These are phyloP conservation scores for Alternaria gansuensis DNA, from an alignment of 2,329 filamentous ascomycete species.

Conservation along the genomic window DNA sequence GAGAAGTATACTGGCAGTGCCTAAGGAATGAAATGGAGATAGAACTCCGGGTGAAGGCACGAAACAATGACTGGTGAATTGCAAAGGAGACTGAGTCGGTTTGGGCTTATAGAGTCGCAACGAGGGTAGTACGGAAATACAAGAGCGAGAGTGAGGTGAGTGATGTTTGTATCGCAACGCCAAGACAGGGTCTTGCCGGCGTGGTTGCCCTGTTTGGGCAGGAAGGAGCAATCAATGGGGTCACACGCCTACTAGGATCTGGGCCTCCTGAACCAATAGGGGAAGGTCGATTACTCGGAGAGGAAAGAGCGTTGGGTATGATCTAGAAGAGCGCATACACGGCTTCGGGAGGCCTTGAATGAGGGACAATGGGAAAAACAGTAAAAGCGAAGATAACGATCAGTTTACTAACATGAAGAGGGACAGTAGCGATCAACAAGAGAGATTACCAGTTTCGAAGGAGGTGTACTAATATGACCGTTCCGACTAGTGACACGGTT, in stretches of 20 bases:
- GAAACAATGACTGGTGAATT: conserved; percentile 32
- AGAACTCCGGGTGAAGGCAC: conserved; percentile 36
- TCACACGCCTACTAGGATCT: conserved; percentile 26
- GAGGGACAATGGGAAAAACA: background rate
- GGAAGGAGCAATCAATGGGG: conserved; percentile 34
- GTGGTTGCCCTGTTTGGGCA: conserved; percentile 29
- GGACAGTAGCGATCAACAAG: background rate
- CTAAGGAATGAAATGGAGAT: conserved; percentile 51
- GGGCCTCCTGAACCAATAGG: conserved; percentile 8
- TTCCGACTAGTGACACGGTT: conserved; percentile 31
- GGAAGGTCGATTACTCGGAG: background rate
- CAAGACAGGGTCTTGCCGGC: conserved; percentile 35
- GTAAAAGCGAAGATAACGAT: background rate
- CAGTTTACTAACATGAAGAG: background rate
- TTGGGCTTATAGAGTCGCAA: conserved; percentile 23
- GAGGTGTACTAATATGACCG: conserved; percentile 12
- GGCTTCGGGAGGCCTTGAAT: background rate
- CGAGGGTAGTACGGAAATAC: conserved; percentile 25
- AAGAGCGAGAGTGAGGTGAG: conserved; percentile 19
- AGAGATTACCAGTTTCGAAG: background rate
- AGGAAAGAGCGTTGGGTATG: conserved; percentile 3
- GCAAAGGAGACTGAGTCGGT: conserved; percentile 17
- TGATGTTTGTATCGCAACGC: conserved; percentile 37
- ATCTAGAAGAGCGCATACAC: background rate
- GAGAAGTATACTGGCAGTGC: conserved; percentile 33